Evolutionary conservation across 129 eudicot species (phyloP), one percentile per base, ranked within the genome.

Genomic region (Artemisia argyi): DNA sequence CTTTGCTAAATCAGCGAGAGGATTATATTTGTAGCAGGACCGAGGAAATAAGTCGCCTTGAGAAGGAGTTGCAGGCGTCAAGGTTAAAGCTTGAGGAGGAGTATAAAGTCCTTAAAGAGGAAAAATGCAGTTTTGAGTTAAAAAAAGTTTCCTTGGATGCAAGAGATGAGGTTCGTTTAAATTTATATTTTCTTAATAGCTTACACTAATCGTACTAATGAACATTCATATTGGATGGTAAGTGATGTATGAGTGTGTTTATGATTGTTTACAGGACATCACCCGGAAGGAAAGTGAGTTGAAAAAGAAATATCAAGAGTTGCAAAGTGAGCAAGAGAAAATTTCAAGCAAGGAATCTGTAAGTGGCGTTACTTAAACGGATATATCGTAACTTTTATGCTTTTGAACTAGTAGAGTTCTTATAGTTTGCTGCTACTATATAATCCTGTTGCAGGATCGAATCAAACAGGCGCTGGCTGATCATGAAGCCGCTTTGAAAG

Each of bases 1-100:
- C 89, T 62, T 84, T 88, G 83, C 83, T 90, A 19, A 90, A 94
- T 72, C 89, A 88, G 73, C 80, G 97, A 64, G 99, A 94, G 70
- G 92, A 89, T 68, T 82, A 80, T 78, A 63, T 94, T 54, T 79
- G 77, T 53, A 79, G 73, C 61, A 84, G 82, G 73, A 75, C 85
- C 53, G 83, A 79, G 68, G 96, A 91, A 77, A 67, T 94, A 61
- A 78, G 60, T 67, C 86, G 82, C 50, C 80, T 79, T 77, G 96
- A 94, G 73, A 90, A 86, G 81, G 88, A 90, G 79, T 67, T 94
- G 60, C 88, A 83, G 75, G 87, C 75, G 49, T 73, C 83, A 64
- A 86, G 80, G 77, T 67, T 65, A 22, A 76, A 73, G 60, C 22
- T 90, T 48, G 87, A 85, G 67, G 69, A 85, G 46, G 91, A 94